phyloP scores from a whole-genome alignment of 441 rosid genomes.

The Biscutella laevigata region DNA sequence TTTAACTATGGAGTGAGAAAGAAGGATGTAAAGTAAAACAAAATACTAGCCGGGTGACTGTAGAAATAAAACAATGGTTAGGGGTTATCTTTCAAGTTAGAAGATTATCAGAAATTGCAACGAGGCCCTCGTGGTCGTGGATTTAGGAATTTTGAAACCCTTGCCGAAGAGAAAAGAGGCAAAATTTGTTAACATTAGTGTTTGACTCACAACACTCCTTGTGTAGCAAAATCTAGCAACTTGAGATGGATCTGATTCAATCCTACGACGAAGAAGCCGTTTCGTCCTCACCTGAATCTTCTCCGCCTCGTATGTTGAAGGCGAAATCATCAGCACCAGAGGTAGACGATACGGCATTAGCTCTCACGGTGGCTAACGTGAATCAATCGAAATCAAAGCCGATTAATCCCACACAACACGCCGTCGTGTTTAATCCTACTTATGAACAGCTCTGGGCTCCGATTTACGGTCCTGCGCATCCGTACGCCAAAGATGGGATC shows the following conservation, averaged over 20 bases:
- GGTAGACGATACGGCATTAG: conserved; percentile 81
- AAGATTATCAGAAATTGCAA: neutral
- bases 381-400: conserved; percentile 52
- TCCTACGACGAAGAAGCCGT: conserved; percentile 23
- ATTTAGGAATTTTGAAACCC: conserved; percentile 15
- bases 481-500: conserved; percentile 87
- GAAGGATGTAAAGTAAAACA: too few species aligned
- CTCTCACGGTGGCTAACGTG: conserved; percentile 63
- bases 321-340: conserved; percentile 82
- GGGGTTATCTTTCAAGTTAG: neutral
- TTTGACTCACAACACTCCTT: neutral
- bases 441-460: conserved; percentile 97
- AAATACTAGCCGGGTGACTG: neutral
- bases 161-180: neutral
- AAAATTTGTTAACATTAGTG: neutral
- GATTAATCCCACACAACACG: conserved; percentile 77
- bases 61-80: neutral
- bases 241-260: conserved; percentile 28
- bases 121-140: conserved; percentile 1
- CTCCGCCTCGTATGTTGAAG: conserved; percentile 67
- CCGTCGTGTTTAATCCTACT: conserved; percentile 68
- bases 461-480: conserved; percentile 77
- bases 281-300: conserved; percentile 64
- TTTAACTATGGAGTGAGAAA: too few species aligned
- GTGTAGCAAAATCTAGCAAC: neutral